Evolutionary conservation across 2,329 filamentous ascomycete genomes (phyloP), one percentile per base, ranked within the genome.

Genomic region (Stagonosporopsis vannaccii): DNA sequence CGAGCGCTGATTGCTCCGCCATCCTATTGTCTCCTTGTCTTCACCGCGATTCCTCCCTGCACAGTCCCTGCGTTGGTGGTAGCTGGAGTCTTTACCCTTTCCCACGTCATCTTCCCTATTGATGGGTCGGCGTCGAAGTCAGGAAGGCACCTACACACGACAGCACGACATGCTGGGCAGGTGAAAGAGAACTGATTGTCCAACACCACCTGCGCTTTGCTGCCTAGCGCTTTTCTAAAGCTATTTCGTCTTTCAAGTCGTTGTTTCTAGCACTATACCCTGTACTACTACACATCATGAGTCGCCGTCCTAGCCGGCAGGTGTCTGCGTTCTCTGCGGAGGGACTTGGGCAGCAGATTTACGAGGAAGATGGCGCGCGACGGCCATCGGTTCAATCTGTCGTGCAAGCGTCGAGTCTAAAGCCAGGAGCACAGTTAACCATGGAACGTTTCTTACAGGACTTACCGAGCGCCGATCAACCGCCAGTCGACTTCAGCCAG

Each of bases 361-460:
- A 40, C 23, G 40, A 44, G 15, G 48, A 35, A 6, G 43, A 58
- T 41, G 55, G 44, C 12, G 30, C 22, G 59, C 62, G 44, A 63
- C 69, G 40, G 66, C 62, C 59, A 62, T 56, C 53, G n/a, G 53
- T 56, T n/a, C 47, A 56, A 28, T 56, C 53, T 7, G 42, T 56
- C 42, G 53, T 56, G 37, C 53, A 56, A 47, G 53, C 72, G 42
- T 72, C 73, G 39, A 66, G 70, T 41, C 65, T 76, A 49, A 71
- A 74, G 45, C 72, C 74, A 56, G 70, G 71, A 71, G 73, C 75
- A 58, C 72, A 77, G 65, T 73, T 78, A 62, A 78, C 76, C 63
- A 67, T 78, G 71, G 75, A 76, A 62, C 75, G 75, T 62, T 78
- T 76, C 65, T 61, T 78, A 41, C 76, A 78, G 75, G 75, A 78